Percentiles rank a stretch among this genome's conserved stretches.
Conservation (phyloP, 805 yeast species). For the Kurtzmaniella fragi region DNA sequence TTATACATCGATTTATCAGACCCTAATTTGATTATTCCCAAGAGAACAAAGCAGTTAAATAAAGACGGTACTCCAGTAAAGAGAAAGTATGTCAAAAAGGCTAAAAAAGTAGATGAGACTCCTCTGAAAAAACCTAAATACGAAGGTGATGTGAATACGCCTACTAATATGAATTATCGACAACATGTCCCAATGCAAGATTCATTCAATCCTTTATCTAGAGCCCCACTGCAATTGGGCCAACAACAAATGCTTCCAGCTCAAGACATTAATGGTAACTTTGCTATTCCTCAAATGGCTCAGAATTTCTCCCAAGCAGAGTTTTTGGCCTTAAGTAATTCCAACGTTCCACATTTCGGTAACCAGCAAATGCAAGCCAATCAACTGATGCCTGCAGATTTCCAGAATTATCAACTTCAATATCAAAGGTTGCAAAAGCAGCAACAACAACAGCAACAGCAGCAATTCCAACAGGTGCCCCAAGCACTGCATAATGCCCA, state of each 20-base stretch:
- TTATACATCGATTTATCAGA: constrained; percentile 32
- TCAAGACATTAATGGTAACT: background rate
- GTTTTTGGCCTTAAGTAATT: constrained; percentile 11
- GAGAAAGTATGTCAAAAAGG: constrained; percentile 48
- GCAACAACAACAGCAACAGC: constrained; percentile 17
- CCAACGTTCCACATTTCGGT: constrained; percentile 2
- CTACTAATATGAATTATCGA: background rate
- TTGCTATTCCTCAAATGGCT: constrained; percentile 20
- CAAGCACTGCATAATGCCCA: constrained; percentile 9
- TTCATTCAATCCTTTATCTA: constrained; percentile 9
- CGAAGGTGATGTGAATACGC: constrained; percentile 13
- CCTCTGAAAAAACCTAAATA: constrained; percentile 41
- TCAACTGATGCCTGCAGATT: constrained; percentile 1
- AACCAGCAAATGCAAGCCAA: constrained; percentile 1
- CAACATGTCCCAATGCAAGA: constrained; percentile 12
- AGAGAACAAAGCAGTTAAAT: constrained; percentile 25
- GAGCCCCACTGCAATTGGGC: constrained; percentile 8
- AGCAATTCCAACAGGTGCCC: constrained; percentile 11
- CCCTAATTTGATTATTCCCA: constrained; percentile 31
- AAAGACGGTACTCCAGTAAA: constrained; percentile 40
- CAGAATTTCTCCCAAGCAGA: constrained; percentile 20
- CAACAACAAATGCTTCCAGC: constrained; percentile 1
- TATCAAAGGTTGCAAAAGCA: constrained; percentile 24
- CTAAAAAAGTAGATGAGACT: constrained; percentile 58
- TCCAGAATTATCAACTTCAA: constrained; percentile 15